Conservation (phyloP, 2,329 filamentous ascomycete genomes). For the Xylariaceae sp. region DNA sequence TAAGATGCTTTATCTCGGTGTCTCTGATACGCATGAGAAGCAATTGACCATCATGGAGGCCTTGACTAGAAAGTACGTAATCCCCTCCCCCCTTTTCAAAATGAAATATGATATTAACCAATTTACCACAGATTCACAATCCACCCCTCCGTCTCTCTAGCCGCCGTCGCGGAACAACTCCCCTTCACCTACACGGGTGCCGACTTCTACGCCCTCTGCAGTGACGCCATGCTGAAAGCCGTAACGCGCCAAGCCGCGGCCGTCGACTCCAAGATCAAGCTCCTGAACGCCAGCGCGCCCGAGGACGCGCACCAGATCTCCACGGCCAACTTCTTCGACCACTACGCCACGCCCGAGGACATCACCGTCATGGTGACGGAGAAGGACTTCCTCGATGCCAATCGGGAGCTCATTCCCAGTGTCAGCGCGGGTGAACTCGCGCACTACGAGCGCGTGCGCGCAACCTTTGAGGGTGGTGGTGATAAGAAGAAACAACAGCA, state of each 20-base stretch:
- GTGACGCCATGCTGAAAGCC: constrained; percentile 97
- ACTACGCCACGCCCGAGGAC: constrained; percentile 76
- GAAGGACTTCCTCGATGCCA: constrained; percentile 77
- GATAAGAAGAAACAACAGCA: constrained; percentile 32
- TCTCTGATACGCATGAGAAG: constrained; percentile 95
- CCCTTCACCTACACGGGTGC: constrained; percentile 97
- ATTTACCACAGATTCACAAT: constrained; percentile 65
- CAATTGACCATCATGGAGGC: constrained; percentile 92
- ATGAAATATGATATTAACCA: no score
- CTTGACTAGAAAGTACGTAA: constrained; percentile 79
- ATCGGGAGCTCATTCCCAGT: constrained; percentile 82
- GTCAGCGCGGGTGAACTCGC: constrained; percentile 87
- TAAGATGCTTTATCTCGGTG: constrained; percentile 96
- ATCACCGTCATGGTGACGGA: constrained; percentile 83
- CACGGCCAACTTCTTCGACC: constrained; percentile 94
- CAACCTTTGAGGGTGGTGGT: constrained; percentile 67
- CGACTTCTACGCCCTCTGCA: constrained; percentile 94
- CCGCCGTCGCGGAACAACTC: constrained; percentile 66
- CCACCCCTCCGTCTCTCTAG: constrained; percentile 70
- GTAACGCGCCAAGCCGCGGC: constrained; percentile 82
- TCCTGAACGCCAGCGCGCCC: constrained; percentile 52
- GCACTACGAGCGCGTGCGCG: constrained; percentile 82
- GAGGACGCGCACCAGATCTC: constrained; percentile 53
- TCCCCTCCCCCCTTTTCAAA: not conserved
- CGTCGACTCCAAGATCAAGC: constrained; percentile 77